A percentile compares a stretch with the other conserved stretches of the same genome.
Conservation (phyloP, 495 filamentous ascomycete genomes). For the Tuber calosporum region DNA sequence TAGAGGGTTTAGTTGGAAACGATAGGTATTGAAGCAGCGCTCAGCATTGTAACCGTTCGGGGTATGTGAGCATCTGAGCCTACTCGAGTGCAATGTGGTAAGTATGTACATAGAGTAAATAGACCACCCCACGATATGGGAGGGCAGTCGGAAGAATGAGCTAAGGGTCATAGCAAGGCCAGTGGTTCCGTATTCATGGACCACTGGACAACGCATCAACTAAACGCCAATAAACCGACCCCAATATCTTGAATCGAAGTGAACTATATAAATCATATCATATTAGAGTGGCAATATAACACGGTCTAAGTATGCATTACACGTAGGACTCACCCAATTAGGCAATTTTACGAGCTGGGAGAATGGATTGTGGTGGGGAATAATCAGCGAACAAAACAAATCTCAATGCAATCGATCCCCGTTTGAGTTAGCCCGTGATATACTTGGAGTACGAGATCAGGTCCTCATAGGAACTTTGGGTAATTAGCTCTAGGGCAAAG, state of each 20-base stretch:
- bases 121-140: neutral
- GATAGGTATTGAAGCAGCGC: neutral
- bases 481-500: slow-evolving; percentile 2
- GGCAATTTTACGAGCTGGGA: neutral
- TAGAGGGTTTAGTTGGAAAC: neutral
- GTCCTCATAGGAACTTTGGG: neutral
- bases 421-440: neutral
- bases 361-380: neutral
- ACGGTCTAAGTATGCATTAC: neutral
- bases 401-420: neutral
- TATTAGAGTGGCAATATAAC: slow-evolving; percentile 4
- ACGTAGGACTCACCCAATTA: slow-evolving; percentile 3
- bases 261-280: slow-evolving; percentile 2
- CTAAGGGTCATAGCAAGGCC: neutral
- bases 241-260: neutral
- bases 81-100: neutral
- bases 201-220: slow-evolving; percentile 5
- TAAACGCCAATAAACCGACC: neutral
- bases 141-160: neutral
- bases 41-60: neutral
- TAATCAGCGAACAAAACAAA: slow-evolving; percentile 3
- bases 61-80: neutral
- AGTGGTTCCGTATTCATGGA: neutral
- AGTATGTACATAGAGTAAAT: neutral
- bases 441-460: neutral